Base-by-base conservation (phyloP, 306 rosid species). In the Fragaria vesca region DNA sequence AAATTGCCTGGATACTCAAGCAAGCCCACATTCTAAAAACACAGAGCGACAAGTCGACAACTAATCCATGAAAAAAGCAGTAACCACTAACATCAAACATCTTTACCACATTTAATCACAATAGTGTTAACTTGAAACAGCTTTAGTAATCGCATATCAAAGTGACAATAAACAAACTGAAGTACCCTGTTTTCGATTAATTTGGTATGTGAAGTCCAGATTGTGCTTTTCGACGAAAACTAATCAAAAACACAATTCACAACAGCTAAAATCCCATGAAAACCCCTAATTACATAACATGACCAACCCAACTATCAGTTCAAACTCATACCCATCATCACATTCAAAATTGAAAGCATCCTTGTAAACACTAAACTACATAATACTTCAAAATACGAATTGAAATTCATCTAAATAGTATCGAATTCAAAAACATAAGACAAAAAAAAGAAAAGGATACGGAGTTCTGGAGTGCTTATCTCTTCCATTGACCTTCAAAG, bases 381-480 rank as follows among this genome's bases (percentile, higher is more conserved):
- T 0, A 12, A 32, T 6, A 32, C 45, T 40, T 18, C 0, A n/a
- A 21, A 55, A 20, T 5, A 36, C 15, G 12, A 15, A 69, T 21
- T 47, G 26, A 17, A 34, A 66, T 38, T 15, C 5, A 60, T 24
- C 4, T 12, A 4, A 60, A 60, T 11, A 10, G 34, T 9, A 57
- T 21, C 0, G 38, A 60, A 61, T 12, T 28, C 40, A 62, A 30
- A 17, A 62, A 30, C 18, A 62, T 1, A 43, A 18, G 60, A 2
- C 26, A 24, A 24, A 8, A 8, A 57, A 24, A 21, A 20, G 4
- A 43, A 30, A 67, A 89, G 97, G 98, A 93, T 91, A 93, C 98
- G 98, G 96, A 71, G 98, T 93, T 81, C 98, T 78, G 68, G 97
- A 93, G 87, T 88, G 98, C 87, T 90, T 91, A 81, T 95, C 98